Evolutionary conservation across 2,329 filamentous ascomycete species (phyloP).

Genomic region (Fusarium transvaalense): DNA sequence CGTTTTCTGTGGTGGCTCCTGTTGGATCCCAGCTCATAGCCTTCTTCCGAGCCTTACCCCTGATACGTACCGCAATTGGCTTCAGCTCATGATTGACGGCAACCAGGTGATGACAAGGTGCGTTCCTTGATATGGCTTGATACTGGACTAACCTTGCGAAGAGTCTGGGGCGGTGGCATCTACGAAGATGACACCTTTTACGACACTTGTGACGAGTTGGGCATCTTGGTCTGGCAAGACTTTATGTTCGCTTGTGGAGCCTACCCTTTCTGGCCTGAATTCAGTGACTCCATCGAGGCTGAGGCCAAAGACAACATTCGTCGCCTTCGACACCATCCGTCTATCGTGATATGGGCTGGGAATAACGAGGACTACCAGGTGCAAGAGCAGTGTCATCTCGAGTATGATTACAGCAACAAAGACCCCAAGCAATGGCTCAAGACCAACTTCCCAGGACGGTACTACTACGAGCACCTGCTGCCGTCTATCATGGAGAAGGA

Average conservation of each 20-base stretch:
- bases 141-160: not conserved
- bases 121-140: not conserved
- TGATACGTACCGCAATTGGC: conserved; percentile 72
- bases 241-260: conserved; percentile 78
- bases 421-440: conserved; percentile 73
- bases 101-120: conserved; percentile 46
- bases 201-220: conserved; percentile 75
- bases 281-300: conserved; percentile 67
- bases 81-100: conserved; percentile 73
- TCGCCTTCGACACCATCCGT: conserved; percentile 70
- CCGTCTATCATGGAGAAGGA: conserved; percentile 65
- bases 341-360: conserved; percentile 80
- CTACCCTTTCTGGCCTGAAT: conserved; percentile 71
- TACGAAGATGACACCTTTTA: conserved; percentile 77
- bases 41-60: conserved; percentile 69
- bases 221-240: conserved; percentile 78
- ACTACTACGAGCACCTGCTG: conserved; percentile 82
- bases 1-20: conserved; percentile 79
- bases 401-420: conserved; percentile 81
- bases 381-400: conserved; percentile 74
- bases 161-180: conserved; percentile 50
- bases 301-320: conserved; percentile 74
- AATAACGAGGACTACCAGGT: conserved; percentile 87
- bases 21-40: conserved; percentile 84
- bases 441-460: conserved; percentile 80